Evolutionary conservation across 768 basidiomycete species (phyloP), one percentile per base, ranked within the genome.

Genomic region (Pulveroboletus ravenelii): DNA sequence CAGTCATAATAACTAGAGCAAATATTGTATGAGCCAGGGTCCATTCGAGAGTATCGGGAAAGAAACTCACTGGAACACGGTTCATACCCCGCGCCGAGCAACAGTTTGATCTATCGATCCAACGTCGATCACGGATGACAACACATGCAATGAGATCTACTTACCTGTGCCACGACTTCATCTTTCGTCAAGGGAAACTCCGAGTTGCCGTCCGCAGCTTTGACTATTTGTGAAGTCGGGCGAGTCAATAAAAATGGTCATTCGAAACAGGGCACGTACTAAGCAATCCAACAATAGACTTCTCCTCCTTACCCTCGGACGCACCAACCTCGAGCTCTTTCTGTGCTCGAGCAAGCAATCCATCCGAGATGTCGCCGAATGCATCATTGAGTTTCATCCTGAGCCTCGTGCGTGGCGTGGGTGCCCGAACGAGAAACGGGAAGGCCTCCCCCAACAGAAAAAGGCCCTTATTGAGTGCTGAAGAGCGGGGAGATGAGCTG

Each of bases 331-430:
- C 66, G 43, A 64, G 58, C 45, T 69, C 74, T 43, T 61, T 62
- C 46, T 65, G 59, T 9, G 66, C 70, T 41, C 66, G 62, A 13
- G 64, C 63, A 6, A 79, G 54, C 7, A 79, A 53, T 15, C 61
- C 66, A 37, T 70, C 62, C 0, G 74, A 74, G 18, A 78, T 76
- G 1, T 62, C 62, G 1, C 60, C 57, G 68, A 76, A 68, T 2
- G 72, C 67, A 5, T 13, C 15, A 6, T 60, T 63, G 17, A 79
- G 53, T n/a, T 65, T 62, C n/a, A 45, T 49, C 10, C 71, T 34
- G 13, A 70, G 58, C 32, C 38, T 57, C 17, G 60, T 67, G 13
- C 68, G 63, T 23, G 61, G 36, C 0, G 72, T 75, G 0, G 77
- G 77, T 0, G 77, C 18, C 3, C 60, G 52, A 0, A 60, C 42